phyloP scores from a whole-genome alignment of 1,139 yeast species.

The Nakaseomyces nivariensis region DNA sequence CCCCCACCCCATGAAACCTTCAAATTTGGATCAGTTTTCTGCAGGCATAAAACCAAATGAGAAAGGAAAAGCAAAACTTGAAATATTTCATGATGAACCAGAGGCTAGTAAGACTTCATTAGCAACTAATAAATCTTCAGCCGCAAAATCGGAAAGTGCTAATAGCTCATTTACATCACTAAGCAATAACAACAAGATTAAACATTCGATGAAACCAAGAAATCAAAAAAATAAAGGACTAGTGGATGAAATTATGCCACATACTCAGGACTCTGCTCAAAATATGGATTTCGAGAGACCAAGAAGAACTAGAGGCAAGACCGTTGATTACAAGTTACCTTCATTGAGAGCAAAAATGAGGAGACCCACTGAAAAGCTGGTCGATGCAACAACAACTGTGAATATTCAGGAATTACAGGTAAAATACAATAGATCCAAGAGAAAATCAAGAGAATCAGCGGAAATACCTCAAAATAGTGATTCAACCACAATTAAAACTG shows the following conservation, averaged over 20 bases:
- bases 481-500: neutral
- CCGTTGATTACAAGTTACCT: conserved; percentile 60
- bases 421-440: neutral
- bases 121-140: neutral
- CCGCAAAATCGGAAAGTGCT: neutral
- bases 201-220: conserved; percentile 29
- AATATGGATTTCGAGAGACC: conserved; percentile 19
- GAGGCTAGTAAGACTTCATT: too few relatives aligned
- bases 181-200: conserved; percentile 17
- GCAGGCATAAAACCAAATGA: conserved; percentile 8
- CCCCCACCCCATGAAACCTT: conserved; percentile 7
- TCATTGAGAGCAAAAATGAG: conserved; percentile 62
- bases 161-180: conserved; percentile 5
- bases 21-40: conserved; percentile 18
- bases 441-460: neutral
- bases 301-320: conserved; percentile 40
- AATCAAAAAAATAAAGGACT: conserved; percentile 25
- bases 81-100: neutral
- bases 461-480: neutral
- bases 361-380: conserved; percentile 50
- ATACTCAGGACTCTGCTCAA: conserved; percentile 14
- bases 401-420: conserved; percentile 29
- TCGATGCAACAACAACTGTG: conserved; percentile 40
- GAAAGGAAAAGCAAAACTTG: neutral
- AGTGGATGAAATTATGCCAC: conserved; percentile 33